phyloP scores from a whole-genome alignment of 805 yeast genomes.

The Wickerhamiella musiphila region DNA sequence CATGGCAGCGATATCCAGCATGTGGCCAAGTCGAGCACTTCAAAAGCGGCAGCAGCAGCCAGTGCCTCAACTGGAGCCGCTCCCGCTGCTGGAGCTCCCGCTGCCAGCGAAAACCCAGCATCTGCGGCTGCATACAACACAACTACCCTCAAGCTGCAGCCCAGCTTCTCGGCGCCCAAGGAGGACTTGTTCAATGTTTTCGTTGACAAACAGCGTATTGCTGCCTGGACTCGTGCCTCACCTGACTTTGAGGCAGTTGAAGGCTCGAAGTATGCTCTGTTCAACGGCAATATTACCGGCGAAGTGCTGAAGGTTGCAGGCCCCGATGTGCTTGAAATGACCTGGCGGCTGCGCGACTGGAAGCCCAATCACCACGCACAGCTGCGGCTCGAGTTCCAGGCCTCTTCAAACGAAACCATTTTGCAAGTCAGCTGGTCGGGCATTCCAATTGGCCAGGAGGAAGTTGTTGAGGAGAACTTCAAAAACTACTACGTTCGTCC shows the following conservation, averaged over 20 bases:
- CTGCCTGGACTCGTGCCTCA: conserved; percentile 79
- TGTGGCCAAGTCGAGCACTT: conserved; percentile 24
- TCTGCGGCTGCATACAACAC: conserved; percentile 51
- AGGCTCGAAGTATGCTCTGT: conserved; percentile 49
- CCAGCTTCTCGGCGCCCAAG: conserved; percentile 74
- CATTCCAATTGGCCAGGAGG: conserved; percentile 94
- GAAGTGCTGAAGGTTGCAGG: conserved; percentile 41
- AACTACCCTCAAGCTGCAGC: conserved; percentile 56
- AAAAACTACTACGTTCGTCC: conserved; percentile 79
- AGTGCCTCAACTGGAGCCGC: conserved; percentile 12
- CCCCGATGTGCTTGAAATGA: conserved; percentile 43
- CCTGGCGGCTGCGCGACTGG: conserved; percentile 88
- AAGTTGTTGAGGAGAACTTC: conserved; percentile 59
- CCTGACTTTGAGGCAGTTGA: conserved; percentile 40
- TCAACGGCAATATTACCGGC: conserved; percentile 79
- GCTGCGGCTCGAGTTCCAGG: conserved; percentile 46
- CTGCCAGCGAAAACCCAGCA: conserved; percentile 2
- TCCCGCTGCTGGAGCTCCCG: too few species aligned
- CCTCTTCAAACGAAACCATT: conserved; percentile 72
- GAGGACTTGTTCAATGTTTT: conserved; percentile 69
- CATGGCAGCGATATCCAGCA: conserved; percentile 84
- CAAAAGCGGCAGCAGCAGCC: conserved; percentile 6
- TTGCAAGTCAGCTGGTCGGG: conserved; percentile 68
- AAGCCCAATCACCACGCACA: conserved; percentile 64
- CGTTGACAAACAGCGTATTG: conserved; percentile 55